Evolutionary conservation across 129 eudicot species (phyloP).

Genomic region (Solidago caesia): DNA sequence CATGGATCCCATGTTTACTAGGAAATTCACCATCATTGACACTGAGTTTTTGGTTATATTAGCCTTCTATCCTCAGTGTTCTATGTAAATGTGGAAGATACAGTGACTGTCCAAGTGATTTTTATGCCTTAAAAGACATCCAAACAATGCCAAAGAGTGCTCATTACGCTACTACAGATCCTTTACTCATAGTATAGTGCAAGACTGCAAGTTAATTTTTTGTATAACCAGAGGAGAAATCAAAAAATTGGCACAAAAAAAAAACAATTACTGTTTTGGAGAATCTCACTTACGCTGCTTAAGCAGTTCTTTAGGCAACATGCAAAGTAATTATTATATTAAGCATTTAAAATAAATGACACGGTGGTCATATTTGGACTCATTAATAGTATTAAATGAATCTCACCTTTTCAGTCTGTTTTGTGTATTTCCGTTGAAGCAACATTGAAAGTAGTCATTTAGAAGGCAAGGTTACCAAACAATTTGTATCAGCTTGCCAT

Average conservation of each 20-base stretch:
- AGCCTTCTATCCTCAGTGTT: not conserved
- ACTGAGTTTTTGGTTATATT: not conserved
- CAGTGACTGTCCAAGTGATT: not conserved
- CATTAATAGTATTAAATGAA: not conserved
- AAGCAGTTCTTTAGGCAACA: not conserved
- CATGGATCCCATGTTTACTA: not conserved
- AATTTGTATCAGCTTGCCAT: not conserved
- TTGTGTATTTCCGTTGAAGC: not conserved
- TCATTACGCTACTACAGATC: too few relatives aligned
- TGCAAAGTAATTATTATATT: not conserved
- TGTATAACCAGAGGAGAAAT: too few relatives aligned
- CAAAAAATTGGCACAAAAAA: not conserved
- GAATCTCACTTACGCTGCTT: not conserved
- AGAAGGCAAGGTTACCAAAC: not conserved
- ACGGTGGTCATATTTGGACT: not conserved
- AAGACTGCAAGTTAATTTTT: too few relatives aligned
- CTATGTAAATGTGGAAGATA: not conserved
- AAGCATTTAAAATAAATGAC: not conserved
- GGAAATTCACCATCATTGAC: not conserved
- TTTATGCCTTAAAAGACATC: not conserved
- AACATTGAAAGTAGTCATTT: not conserved
- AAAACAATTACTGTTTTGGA: slow-evolving; percentile 4
- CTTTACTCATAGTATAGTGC: too few relatives aligned
- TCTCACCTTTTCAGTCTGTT: not conserved
- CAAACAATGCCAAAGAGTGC: not conserved